These are phyloP conservation scores for Fragaria vesca DNA, from an alignment of 306 rosid species.

Conservation along the genomic window DNA sequence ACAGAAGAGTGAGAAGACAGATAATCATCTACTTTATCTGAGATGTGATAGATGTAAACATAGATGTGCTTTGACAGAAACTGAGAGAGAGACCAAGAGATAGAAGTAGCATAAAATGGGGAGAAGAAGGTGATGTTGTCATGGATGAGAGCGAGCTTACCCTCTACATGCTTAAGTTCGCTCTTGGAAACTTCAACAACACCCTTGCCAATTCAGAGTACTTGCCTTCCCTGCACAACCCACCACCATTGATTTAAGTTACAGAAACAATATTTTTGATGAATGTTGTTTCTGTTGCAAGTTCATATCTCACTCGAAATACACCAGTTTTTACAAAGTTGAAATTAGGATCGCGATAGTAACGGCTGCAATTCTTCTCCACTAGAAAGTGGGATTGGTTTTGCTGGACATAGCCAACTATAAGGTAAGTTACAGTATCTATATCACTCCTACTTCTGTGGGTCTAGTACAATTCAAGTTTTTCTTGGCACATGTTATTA, in stretches of 20 bases:
- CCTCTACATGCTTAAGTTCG: constrained; percentile 22
- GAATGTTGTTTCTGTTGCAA: not conserved
- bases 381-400: constrained; percentile 17
- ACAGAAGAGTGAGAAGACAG: not conserved
- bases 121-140: constrained; percentile 33
- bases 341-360: not conserved
- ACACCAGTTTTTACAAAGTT: not conserved
- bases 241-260: constrained; percentile 11
- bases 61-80: not conserved
- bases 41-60: not conserved
- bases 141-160: constrained; percentile 28
- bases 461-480: not conserved
- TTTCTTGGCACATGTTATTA: constrained; percentile 18
- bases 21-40: not conserved
- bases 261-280: not conserved
- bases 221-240: constrained; percentile 30
- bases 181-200: constrained; percentile 14
- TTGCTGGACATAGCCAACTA: constrained; percentile 33
- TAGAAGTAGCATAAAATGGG: not conserved
- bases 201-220: constrained; percentile 24
- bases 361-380: not conserved
- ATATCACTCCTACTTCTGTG: not conserved
- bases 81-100: not conserved
- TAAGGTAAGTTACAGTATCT: constrained; percentile 30
- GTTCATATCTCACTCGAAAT: not conserved